Conservation (phyloP, 805 yeast genomes). For the Candida coleopterorum region DNA sequence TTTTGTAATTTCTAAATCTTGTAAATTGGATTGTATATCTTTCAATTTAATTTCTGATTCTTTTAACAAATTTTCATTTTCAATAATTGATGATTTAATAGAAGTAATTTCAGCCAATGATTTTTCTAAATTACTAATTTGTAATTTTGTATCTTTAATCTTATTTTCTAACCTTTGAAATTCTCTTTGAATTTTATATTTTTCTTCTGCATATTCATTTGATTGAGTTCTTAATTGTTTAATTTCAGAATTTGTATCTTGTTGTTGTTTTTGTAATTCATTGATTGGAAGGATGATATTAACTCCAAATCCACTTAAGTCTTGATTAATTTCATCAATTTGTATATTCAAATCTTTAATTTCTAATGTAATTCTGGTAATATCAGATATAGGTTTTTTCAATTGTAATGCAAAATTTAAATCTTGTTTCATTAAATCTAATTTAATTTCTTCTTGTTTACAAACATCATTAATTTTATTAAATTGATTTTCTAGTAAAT, state of each 20-base stretch:
- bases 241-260: slow-evolving; percentile 31
- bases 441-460: slow-evolving; percentile 5
- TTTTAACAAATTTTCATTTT: slow-evolving; percentile 19
- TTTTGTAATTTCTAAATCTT: slow-evolving; percentile 10
- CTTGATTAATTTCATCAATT: slow-evolving; percentile 23
- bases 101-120: slow-evolving; percentile 44
- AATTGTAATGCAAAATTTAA: slow-evolving; percentile 9
- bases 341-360: slow-evolving; percentile 20
- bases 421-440: slow-evolving; percentile 14
- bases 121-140: slow-evolving; percentile 50
- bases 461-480: slow-evolving; percentile 1
- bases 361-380: slow-evolving; percentile 29
- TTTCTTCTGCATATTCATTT: slow-evolving; percentile 30
- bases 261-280: slow-evolving; percentile 44
- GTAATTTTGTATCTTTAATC: slow-evolving; percentile 49
- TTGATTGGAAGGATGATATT: slow-evolving; percentile 31
- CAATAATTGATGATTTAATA: slow-evolving; percentile 34
- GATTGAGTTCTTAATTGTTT: slow-evolving; percentile 35
- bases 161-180: slow-evolving; percentile 42
- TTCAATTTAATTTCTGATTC: slow-evolving; percentile 20
- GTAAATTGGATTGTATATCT: slow-evolving; percentile 18
- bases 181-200: slow-evolving; percentile 42
- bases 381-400: slow-evolving; percentile 27
- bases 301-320: slow-evolving; percentile 35
- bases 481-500: slow-evolving; percentile 2